phyloP scores from a whole-genome alignment of 176 grass and related monocot genomes.

The Themeda triandra region DNA sequence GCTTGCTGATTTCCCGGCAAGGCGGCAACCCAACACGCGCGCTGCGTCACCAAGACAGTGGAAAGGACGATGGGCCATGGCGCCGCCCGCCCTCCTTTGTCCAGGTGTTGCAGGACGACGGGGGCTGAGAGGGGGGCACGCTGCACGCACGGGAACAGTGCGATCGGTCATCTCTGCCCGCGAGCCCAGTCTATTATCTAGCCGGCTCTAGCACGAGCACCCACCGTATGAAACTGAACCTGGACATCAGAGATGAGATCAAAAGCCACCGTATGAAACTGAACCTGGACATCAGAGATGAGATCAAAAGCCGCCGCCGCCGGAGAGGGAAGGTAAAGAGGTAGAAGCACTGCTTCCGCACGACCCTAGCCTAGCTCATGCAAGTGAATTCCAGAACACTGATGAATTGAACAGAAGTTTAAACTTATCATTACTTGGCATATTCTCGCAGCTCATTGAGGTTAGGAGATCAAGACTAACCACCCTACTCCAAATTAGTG shows the following conservation, averaged over 20 bases:
- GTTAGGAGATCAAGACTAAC: constrained; percentile 18
- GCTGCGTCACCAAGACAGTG: background rate
- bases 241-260: too few relatives aligned
- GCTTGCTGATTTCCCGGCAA: background rate
- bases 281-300: background rate
- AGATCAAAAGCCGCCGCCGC: constrained; percentile 13
- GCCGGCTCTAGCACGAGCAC: too few relatives aligned
- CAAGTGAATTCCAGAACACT: background rate
- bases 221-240: too few relatives aligned
- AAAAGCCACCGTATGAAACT: too few relatives aligned
- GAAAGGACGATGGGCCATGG: background rate
- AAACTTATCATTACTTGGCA: background rate
- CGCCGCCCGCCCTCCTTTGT: background rate
- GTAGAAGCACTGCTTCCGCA: background rate
- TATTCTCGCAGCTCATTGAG: background rate
- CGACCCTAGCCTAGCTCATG: background rate
- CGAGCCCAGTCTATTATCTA: too few relatives aligned
- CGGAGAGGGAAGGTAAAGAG: background rate
- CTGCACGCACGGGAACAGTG: background rate
- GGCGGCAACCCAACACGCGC: background rate
- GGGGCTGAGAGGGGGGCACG: background rate
- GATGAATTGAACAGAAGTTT: background rate
- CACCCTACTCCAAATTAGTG: constrained; percentile 18
- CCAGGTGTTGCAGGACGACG: constrained; percentile 9
- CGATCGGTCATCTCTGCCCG: background rate